phyloP scores from a whole-genome alignment of 768 basidiomycete genomes.

The Boletellus emodensis region DNA sequence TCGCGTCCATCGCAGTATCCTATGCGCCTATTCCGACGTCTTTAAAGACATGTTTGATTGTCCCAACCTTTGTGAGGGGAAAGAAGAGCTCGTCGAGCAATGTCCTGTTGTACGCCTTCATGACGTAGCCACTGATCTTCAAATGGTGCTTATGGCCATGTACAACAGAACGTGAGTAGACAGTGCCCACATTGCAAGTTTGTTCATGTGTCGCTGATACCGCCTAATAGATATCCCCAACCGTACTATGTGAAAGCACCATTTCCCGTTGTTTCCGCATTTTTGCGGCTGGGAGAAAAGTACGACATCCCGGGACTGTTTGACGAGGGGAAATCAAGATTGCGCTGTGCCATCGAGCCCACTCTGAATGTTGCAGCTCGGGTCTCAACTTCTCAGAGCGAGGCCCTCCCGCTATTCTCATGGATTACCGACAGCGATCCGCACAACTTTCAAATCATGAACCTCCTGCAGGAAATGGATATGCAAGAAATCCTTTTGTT shows the following conservation, averaged over 20 bases:
- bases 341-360: background rate
- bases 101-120: slow-evolving; percentile 21
- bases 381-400: background rate
- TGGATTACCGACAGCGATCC: slow-evolving; percentile 6
- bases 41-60: slow-evolving; percentile 29
- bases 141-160: slow-evolving; percentile 16
- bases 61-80: slow-evolving; percentile 1
- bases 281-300: slow-evolving; percentile 17
- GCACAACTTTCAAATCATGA: slow-evolving; percentile 16
- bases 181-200: too few relatives aligned
- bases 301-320: slow-evolving; percentile 10
- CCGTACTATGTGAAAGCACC: background rate
- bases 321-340: slow-evolving; percentile 5
- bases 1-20: slow-evolving; percentile 29
- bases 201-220: background rate
- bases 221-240: background rate
- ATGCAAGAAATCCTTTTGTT: slow-evolving; percentile 4
- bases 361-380: background rate
- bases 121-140: slow-evolving; percentile 12
- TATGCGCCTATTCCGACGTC: slow-evolving; percentile 26
- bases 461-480: slow-evolving; percentile 6
- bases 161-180: slow-evolving; percentile 9
- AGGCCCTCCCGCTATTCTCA: background rate
- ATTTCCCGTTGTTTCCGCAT: background rate
- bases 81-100: slow-evolving; percentile 11